Evolutionary conservation across 2,329 filamentous ascomycete genomes (phyloP).

Genomic region (Geoglossum cookeanum): DNA sequence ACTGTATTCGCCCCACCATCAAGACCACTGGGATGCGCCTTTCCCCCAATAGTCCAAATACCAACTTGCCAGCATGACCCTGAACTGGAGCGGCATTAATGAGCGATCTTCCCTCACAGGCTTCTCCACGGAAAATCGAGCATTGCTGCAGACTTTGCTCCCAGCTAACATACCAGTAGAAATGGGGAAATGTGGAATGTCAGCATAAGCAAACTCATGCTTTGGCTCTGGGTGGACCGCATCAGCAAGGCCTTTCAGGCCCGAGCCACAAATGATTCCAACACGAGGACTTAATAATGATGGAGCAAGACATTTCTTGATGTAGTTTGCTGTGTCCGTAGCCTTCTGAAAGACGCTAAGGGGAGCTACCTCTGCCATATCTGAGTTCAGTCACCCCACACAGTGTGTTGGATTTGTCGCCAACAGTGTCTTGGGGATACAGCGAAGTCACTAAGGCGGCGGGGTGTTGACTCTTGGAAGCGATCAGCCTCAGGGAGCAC

Average conservation of each 20-base stretch:
- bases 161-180: conserved; percentile 32
- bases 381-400: not conserved
- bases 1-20: conserved; percentile 47
- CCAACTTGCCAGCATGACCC: conserved; percentile 45
- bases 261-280: conserved; percentile 46
- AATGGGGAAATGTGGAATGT: conserved; percentile 41
- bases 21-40: conserved; percentile 37
- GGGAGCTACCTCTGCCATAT: conserved; percentile 16
- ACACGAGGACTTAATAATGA: conserved; percentile 33
- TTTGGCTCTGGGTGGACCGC: conserved; percentile 31
- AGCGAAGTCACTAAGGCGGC: not conserved
- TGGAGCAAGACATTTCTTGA: conserved; percentile 30
- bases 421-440: not conserved
- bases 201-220: conserved; percentile 35
- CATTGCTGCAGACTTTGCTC: not conserved
- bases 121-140: not conserved
- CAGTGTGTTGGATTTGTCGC: not conserved
- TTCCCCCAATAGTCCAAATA: conserved; percentile 39
- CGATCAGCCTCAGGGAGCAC: not conserved
- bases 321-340: conserved; percentile 29
- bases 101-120: not conserved
- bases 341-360: conserved; percentile 24
- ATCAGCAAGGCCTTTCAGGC: conserved; percentile 39
- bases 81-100: conserved; percentile 19
- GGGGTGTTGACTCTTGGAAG: not conserved